These are phyloP conservation scores for Pseudopithomyces chartarum DNA, from an alignment of 2,329 filamentous ascomycete genomes.

Conservation along the genomic window DNA sequence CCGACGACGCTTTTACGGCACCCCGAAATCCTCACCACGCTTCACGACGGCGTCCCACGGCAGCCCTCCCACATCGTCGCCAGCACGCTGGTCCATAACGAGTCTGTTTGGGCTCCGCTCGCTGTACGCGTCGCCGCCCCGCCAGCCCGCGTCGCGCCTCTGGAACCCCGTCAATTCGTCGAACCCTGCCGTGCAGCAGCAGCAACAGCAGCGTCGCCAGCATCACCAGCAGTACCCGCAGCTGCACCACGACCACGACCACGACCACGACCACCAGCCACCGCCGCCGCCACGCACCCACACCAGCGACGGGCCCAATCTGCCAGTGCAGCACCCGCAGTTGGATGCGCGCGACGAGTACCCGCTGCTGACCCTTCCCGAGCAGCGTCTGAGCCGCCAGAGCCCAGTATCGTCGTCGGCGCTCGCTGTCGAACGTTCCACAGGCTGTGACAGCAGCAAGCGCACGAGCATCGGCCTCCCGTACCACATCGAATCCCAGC, in stretches of 20 bases:
- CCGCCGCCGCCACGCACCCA: slow-evolving; percentile 11
- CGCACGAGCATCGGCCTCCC: slow-evolving; percentile 61
- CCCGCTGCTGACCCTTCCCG: slow-evolving; percentile 62
- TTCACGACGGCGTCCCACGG: slow-evolving; percentile 31
- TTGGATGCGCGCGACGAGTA: slow-evolving; percentile 54
- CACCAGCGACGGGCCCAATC: slow-evolving; percentile 44
- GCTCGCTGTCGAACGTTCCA: slow-evolving; percentile 44
- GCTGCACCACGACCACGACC: slow-evolving; percentile 51
- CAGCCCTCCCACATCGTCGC: slow-evolving; percentile 32
- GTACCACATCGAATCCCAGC: slow-evolving; percentile 31
- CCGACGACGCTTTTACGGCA: neutral
- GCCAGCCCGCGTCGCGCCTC: slow-evolving; percentile 56
- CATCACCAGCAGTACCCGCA: slow-evolving; percentile 53
- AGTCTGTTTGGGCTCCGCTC: slow-evolving; percentile 45
- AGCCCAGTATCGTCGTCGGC: slow-evolving; percentile 46
- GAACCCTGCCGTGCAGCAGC: slow-evolving; percentile 40
- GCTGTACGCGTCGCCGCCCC: slow-evolving; percentile 33
- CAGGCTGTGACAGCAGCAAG: slow-evolving; percentile 52
- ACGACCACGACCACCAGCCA: slow-evolving; percentile 44
- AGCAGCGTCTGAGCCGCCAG: slow-evolving; percentile 60
- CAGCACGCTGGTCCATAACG: slow-evolving; percentile 48
- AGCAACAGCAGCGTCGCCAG: slow-evolving; percentile 41
- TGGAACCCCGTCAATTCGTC: slow-evolving; percentile 68
- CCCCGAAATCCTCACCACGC: slow-evolving; percentile 3
- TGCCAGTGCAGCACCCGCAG: slow-evolving; percentile 46